Percentiles rank a stretch among this genome's conserved stretches.
Conservation (phyloP, 1,284 basidiomycete species). For the Irpex rosettiformis region DNA sequence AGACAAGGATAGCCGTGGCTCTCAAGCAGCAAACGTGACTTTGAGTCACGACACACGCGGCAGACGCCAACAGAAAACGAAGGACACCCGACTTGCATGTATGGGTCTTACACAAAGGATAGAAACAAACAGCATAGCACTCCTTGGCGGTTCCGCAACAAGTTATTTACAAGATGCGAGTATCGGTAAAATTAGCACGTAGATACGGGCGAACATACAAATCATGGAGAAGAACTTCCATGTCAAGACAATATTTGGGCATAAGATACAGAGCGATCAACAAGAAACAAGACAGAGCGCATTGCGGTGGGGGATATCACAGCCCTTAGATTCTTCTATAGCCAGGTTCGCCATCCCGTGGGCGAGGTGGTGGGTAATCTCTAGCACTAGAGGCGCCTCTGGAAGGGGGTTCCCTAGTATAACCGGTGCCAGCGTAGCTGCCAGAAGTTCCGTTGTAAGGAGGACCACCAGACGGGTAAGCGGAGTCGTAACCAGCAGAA, state of each 20-base stretch:
- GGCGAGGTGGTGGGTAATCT: slow-evolving; percentile 61
- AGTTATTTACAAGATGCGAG: not conserved
- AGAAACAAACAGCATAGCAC: too few species aligned
- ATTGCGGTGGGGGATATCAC: not conserved
- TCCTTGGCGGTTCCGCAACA: not conserved
- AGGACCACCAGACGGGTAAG: slow-evolving; percentile 44
- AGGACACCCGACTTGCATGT: too few species aligned
- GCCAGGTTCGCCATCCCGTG: slow-evolving; percentile 40
- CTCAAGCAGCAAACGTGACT: too few species aligned
- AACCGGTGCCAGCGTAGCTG: slow-evolving; percentile 40
- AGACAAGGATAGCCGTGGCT: too few species aligned
- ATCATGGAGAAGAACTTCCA: not conserved
- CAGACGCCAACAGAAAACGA: too few species aligned
- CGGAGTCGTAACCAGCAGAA: slow-evolving; percentile 34
- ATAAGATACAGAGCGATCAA: not conserved
- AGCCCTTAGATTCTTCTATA: slow-evolving; percentile 31
- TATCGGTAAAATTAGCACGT: not conserved
- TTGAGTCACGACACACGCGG: too few species aligned
- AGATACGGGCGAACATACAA: not conserved
- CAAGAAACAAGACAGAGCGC: not conserved
- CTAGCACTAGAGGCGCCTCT: slow-evolving; percentile 40
- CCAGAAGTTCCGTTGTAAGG: slow-evolving; percentile 41
- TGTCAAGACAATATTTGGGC: not conserved
- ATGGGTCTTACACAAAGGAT: too few species aligned
- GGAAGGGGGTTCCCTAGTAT: slow-evolving; percentile 39